Percentiles rank a stretch among this genome's conserved stretches.
phyloP scores from a whole-genome alignment of 441 rosid species.

The Capsella rubella region DNA sequence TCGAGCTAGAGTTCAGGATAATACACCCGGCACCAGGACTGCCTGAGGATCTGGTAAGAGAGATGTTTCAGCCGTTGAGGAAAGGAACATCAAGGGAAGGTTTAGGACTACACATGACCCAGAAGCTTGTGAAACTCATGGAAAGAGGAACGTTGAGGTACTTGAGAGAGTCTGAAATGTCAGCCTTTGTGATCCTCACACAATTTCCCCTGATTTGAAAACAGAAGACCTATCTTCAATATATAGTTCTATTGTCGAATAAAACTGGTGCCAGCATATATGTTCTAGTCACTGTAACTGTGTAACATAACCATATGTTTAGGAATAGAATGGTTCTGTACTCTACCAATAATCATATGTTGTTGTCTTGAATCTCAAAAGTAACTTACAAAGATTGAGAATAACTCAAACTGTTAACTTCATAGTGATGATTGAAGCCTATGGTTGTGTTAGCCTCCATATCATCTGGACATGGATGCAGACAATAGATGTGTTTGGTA shows the following conservation, averaged over 20 bases:
- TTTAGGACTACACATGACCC: slow-evolving; percentile 70
- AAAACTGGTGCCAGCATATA: neutral
- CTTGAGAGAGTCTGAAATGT: slow-evolving; percentile 69
- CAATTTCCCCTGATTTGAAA: slow-evolving; percentile 66
- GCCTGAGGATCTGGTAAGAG: slow-evolving; percentile 68
- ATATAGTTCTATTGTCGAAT: slow-evolving; percentile 15
- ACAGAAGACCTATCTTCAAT: neutral
- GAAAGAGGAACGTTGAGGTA: slow-evolving; percentile 75
- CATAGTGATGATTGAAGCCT: no score
- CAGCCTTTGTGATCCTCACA: slow-evolving; percentile 67
- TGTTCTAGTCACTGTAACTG: no score
- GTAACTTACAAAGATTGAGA: no score
- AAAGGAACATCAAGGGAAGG: slow-evolving; percentile 78
- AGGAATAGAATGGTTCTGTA: no score
- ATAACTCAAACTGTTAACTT: no score
- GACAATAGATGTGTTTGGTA: no score
- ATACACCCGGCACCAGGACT: slow-evolving; percentile 82
- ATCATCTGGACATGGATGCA: no score
- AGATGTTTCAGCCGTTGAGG: slow-evolving; percentile 66
- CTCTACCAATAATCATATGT: no score
- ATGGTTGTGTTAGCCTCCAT: no score
- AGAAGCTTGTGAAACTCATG: slow-evolving; percentile 83
- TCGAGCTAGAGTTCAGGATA: slow-evolving; percentile 75
- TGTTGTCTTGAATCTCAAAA: no score
- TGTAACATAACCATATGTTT: no score